Conservation (phyloP, 208 protist genomes). For the Trypanosoma congolense region DNA sequence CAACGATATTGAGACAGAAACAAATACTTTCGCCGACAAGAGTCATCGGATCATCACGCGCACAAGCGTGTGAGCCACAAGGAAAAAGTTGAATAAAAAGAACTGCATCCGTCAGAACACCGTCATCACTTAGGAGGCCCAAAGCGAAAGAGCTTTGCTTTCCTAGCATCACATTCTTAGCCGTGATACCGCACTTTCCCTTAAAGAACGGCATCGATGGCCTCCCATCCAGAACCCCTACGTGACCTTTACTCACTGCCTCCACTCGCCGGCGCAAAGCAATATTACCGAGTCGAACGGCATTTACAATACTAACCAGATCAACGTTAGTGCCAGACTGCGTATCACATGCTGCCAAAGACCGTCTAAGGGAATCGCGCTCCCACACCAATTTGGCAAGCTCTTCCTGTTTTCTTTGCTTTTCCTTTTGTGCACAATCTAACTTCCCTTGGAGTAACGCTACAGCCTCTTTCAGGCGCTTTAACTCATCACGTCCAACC, state of each 20-base stretch:
- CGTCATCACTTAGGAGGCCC: constrained; percentile 36
- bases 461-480: constrained; percentile 56
- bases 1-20: constrained; percentile 69
- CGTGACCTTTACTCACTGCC: constrained; percentile 26
- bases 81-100: constrained; percentile 65
- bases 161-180: constrained; percentile 46
- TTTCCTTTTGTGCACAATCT: constrained; percentile 23
- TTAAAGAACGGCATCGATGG: constrained; percentile 58
- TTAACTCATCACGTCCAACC: constrained; percentile 57
- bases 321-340: constrained; percentile 11
- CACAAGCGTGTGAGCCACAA: constrained; percentile 8
- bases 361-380: constrained; percentile 34
- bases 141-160: constrained; percentile 32
- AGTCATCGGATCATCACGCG: constrained; percentile 26
- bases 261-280: constrained; percentile 52
- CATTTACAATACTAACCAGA: constrained; percentile 29
- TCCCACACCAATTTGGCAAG: constrained; percentile 38
- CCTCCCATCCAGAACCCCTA: constrained; percentile 49
- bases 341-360: constrained; percentile 25
- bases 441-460: constrained; percentile 43
- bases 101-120: constrained; percentile 29
- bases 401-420: constrained; percentile 32
- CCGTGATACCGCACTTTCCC: constrained; percentile 42
- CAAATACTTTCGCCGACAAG: constrained; percentile 37
- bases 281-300: constrained; percentile 51